Evolutionary conservation across 2,329 filamentous ascomycete genomes (phyloP).

Genomic region (Lachnellula occidentalis): DNA sequence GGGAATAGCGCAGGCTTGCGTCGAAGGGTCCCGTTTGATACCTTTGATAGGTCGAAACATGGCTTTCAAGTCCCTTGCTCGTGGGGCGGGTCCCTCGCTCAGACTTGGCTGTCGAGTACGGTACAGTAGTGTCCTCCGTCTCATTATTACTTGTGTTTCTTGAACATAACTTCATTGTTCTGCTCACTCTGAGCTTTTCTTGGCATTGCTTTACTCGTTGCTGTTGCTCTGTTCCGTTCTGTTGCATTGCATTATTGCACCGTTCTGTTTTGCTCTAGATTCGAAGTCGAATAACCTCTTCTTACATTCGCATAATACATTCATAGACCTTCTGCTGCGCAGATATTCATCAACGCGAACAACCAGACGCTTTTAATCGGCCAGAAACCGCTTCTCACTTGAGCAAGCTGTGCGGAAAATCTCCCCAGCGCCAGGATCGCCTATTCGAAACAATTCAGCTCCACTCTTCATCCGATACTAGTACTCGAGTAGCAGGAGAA

Average conservation of each 20-base stretch:
- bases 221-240: not conserved
- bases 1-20: too few relatives aligned
- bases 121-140: not conserved
- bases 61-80: too few relatives aligned
- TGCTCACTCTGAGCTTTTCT: not conserved
- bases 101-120: too few relatives aligned
- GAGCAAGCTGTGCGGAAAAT: not conserved
- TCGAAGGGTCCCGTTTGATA: too few relatives aligned
- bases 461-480: not conserved
- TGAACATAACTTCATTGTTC: not conserved
- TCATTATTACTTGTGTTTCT: not conserved
- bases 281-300: slow-evolving; percentile 13
- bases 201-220: not conserved
- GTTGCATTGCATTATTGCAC: not conserved
- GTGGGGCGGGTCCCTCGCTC: too few relatives aligned
- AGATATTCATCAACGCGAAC: slow-evolving; percentile 2
- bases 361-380: not conserved
- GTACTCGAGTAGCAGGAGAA: too few relatives aligned
- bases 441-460: not conserved
- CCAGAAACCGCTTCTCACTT: not conserved
- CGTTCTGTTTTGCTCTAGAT: slow-evolving; percentile 5
- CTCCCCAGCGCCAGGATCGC: not conserved
- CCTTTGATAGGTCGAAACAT: too few relatives aligned
- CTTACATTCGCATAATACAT: slow-evolving; percentile 1
- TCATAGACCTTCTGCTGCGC: slow-evolving; percentile 10